Conservation (phyloP, 176 grass and related monocot species). For the Zoysia pacifica region DNA sequence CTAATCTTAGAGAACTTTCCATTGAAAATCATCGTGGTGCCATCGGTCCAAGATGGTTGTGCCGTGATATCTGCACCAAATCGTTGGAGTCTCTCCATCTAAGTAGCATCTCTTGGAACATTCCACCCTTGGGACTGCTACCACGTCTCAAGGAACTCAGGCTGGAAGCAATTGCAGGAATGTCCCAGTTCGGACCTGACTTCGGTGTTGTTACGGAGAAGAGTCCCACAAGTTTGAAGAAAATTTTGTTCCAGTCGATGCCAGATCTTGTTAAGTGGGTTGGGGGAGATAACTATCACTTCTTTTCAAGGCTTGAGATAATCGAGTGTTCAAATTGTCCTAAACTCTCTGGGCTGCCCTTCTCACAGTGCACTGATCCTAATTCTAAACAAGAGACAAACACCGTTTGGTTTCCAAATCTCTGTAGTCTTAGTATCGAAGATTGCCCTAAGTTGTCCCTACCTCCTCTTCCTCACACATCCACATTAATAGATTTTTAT, state of each 20-base stretch:
- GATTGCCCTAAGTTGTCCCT: not conserved
- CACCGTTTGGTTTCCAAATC: not conserved
- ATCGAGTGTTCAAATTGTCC: not conserved
- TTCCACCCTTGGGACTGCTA: constrained; percentile 13
- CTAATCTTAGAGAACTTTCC: not conserved
- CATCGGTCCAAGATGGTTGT: constrained; percentile 2
- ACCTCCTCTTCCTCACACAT: constrained; percentile 25
- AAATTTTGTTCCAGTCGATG: not conserved
- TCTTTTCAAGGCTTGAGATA: not conserved
- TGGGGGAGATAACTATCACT: not conserved
- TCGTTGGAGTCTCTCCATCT: not conserved
- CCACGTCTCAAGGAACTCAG: fast-evolving
- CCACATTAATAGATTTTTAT: not conserved
- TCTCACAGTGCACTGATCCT: not conserved
- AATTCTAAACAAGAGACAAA: not conserved
- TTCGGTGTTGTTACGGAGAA: not conserved
- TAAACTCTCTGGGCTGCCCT: not conserved
- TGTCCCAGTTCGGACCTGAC: not conserved
- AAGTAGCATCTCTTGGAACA: not conserved
- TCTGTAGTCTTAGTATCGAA: fast-evolving
- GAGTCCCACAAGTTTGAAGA: not conserved
- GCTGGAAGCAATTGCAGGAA: not conserved
- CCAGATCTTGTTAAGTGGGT: constrained; percentile 23
- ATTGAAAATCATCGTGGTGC: not conserved
- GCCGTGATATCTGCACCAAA: not conserved